These are phyloP conservation scores for Halenospora varia DNA, from an alignment of 495 filamentous ascomycete species.

Conservation along the genomic window DNA sequence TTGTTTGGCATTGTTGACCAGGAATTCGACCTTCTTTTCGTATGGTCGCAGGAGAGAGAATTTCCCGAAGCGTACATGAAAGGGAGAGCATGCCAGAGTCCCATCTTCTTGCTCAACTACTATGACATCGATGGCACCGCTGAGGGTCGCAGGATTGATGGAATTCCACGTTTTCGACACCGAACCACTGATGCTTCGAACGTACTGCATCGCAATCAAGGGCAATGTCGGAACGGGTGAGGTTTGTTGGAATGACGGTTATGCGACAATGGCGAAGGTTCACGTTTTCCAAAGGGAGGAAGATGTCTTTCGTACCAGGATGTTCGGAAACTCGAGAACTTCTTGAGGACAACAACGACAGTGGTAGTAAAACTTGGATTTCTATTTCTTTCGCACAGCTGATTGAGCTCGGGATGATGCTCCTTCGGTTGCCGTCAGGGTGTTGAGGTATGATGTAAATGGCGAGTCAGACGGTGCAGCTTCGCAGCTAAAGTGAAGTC, in stretches of 20 bases:
- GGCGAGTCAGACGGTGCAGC: neutral
- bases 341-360: neutral
- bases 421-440: neutral
- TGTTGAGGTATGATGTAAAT: neutral
- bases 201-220: conserved; percentile 80
- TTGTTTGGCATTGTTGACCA: conserved; percentile 87
- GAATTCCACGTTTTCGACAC: conserved; percentile 99
- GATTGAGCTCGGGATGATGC: neutral
- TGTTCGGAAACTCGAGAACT: neutral
- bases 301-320: neutral
- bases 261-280: neutral
- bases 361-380: neutral
- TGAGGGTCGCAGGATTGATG: conserved; percentile 96
- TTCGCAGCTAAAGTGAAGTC: neutral
- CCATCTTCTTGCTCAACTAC: conserved; percentile 98
- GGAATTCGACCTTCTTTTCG: conserved; percentile 99
- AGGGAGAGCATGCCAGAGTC: conserved; percentile 81
- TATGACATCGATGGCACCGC: conserved; percentile 97
- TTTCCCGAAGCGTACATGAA: conserved; percentile 98
- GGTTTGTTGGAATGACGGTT: neutral
- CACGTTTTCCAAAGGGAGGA: neutral
- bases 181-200: conserved; percentile 89
- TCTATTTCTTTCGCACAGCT: neutral
- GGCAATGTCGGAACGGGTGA: neutral
- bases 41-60: conserved; percentile 92